Conservation (phyloP, 108 stramenopile genomes). For the Schizochytrium sp. region DNA sequence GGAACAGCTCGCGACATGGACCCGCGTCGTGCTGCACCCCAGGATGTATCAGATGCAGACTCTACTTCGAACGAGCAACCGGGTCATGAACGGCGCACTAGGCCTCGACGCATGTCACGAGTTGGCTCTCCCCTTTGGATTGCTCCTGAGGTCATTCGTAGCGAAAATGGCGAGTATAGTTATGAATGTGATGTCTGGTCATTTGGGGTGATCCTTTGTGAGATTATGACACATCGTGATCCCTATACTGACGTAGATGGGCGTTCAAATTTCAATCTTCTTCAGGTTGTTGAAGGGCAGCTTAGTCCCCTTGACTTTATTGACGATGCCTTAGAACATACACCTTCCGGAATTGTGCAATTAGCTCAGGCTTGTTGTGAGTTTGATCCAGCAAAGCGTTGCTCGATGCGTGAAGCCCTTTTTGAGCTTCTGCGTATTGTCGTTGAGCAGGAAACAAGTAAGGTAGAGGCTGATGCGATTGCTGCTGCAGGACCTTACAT, state of each 20-base stretch:
- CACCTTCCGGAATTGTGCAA: slow-evolving; percentile 2
- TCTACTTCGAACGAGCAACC: background rate
- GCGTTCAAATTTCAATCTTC: slow-evolving; percentile 21
- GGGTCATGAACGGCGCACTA: background rate
- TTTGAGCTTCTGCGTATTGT: slow-evolving; percentile 57
- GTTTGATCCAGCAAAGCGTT: slow-evolving; percentile 2
- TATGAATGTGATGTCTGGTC: slow-evolving; percentile 57
- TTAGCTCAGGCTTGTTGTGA: slow-evolving; percentile 20
- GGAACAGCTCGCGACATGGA: slow-evolving; percentile 90
- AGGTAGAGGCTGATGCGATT: slow-evolving; percentile 44
- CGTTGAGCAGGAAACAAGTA: slow-evolving; percentile 43
- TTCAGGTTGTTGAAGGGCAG: slow-evolving; percentile 7
- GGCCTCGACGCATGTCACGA: slow-evolving; percentile 18
- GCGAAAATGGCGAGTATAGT: slow-evolving; percentile 9
- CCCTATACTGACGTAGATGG: slow-evolving; percentile 39
- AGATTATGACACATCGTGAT: slow-evolving; percentile 59
- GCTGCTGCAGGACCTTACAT: slow-evolving; percentile 40
- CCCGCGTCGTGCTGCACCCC: no score
- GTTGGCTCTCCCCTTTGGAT: slow-evolving; percentile 57
- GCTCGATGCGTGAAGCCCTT: slow-evolving; percentile 49
- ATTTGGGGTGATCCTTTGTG: slow-evolving; percentile 53
- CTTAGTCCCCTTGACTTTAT: slow-evolving; percentile 45
- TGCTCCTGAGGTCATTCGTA: slow-evolving; percentile 49
- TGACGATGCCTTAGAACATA: background rate
- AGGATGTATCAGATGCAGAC: no score